Base-by-base conservation (phyloP, 2,329 filamentous ascomycete genomes). In the Aspergillus costaricaensis region DNA sequence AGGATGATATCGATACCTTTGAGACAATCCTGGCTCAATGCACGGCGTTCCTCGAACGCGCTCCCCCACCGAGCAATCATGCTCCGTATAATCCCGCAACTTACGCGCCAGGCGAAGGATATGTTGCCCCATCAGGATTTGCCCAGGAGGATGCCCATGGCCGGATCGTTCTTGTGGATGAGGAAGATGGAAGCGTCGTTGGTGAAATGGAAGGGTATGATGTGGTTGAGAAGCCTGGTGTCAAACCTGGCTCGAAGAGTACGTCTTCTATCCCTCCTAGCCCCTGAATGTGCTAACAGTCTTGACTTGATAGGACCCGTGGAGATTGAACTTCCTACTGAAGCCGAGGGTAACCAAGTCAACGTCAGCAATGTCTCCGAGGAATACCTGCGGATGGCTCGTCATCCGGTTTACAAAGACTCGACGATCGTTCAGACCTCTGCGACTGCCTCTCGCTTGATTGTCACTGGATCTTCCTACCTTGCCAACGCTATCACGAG, bases 21-120 rank as follows among this genome's bases (percentile, higher is more conserved):
- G 94, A 98, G 81, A 97, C 94, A 3, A 98, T 98, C 65, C 83
- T 98, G 54, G 94, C 94, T n/a, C 92, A 98, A 78, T 98, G 94
- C 77, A 98, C 94, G 2, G 91, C 94, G 2, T 98, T 99, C 75
- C 85, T 96, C 4, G 94, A 98, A 76, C 87, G 92, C 48, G 89
- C 91, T 9, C 82, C 88, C 43, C 87, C 91, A 6, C 88, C 82
- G 5, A 74, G 77, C 58, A 67, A 72, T 52, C 66, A 74, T 61
- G 70, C 74, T 32, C 67, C 74, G 1, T 98, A 98, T 77, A 93
- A 97, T 72, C 94, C 94, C 0, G 86, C 87, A 23, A 84, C 89
- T 67, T 98, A 89, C 76, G 87, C 85, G 36, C 89, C 91, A 0
- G 92, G 93, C 14, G 87, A 96, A 76, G 92, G 81, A 0, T 96